Evolutionary conservation across 192 early-diverging fungal genomes (phyloP), one percentile per base, ranked within the genome.

Genomic region (Podila verticillata): DNA sequence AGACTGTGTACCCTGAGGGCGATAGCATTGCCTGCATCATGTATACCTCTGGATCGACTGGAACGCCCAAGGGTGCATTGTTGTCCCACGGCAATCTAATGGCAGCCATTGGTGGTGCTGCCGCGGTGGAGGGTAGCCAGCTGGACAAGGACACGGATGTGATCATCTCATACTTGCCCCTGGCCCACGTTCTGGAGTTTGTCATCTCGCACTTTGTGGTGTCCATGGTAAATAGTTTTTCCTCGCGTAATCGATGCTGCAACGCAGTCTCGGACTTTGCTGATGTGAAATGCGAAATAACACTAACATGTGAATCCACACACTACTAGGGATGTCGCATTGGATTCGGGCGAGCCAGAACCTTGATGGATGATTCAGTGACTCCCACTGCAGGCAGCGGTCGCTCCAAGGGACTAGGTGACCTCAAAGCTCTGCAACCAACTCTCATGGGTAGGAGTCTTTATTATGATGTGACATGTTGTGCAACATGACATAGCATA

Each of bases 61-160:
- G 93, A n/a, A 83, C 73, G n/a, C 93, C 93, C 30, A 94, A 94
- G 66, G 93, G 93, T 57, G 92, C 91, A 29, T 74, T 89, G 65
- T 68, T 94, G 29, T 87, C 87, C 8, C 92, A 94, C 70, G 71
- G 80, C 4, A 92, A 92, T 66, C 79, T 93, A 47, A 87, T 92
- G 61, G 90, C 92, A 9, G 84, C 84, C 26, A 72, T 87, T 22
- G 84, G 79, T 49, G 81, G 83, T 66, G 86, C 81, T 4, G 57
- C 77, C 2, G 61, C 63, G 24, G 48, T 79, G 59, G 75, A 57
- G 8, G 69, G 69, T 15, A 80, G 82, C 32, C 65, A 63, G 10
- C 13, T 87, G 2, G 22, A 72, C 24, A 31, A 73, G 7, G 82
- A 83, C 3, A 56, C 72, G 2, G 84, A 88, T 54, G 54, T 78